phyloP scores from a whole-genome alignment of 371 early-diverging fungal genomes.

The Apophysomyces sp. region DNA sequence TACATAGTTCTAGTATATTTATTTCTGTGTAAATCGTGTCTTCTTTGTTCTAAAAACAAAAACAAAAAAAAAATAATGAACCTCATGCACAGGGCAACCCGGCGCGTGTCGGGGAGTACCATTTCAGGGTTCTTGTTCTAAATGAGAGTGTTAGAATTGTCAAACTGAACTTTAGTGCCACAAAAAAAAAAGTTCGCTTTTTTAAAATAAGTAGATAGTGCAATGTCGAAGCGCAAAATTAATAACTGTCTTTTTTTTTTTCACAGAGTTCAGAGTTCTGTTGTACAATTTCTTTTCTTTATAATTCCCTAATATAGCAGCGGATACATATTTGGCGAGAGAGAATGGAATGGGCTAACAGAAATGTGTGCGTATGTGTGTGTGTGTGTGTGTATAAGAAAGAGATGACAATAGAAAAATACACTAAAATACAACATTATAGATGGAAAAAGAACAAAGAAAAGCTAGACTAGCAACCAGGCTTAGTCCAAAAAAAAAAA shows the following conservation, averaged over 20 bases:
- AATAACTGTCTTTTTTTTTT: neutral
- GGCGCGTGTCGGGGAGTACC: constrained; percentile 3
- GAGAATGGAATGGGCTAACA: too few species aligned
- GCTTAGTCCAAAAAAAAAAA: neutral
- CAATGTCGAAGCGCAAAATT: neutral
- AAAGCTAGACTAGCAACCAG: neutral
- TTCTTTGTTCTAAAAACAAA: neutral
- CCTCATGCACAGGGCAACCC: neutral
- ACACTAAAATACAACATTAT: neutral
- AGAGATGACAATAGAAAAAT: too few species aligned
- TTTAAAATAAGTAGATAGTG: neutral
- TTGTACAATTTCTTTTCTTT: neutral
- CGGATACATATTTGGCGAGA: too few species aligned
- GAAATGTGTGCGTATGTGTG: too few species aligned
- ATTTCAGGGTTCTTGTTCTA: constrained; percentile 1
- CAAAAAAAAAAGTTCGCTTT: neutral
- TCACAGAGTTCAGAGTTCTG: neutral
- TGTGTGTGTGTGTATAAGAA: too few species aligned
- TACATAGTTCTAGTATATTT: constrained; percentile 1
- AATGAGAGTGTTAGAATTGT: neutral
- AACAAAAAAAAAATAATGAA: neutral
- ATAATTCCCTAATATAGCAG: neutral
- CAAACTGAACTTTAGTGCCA: too few species aligned
- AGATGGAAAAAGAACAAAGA: neutral
- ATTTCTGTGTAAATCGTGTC: constrained; percentile 1